A percentile compares a stretch with the other conserved stretches of the same genome.
These are phyloP conservation scores for Austroboletus niveus DNA, from an alignment of 1,284 basidiomycete genomes.

Conservation along the genomic window DNA sequence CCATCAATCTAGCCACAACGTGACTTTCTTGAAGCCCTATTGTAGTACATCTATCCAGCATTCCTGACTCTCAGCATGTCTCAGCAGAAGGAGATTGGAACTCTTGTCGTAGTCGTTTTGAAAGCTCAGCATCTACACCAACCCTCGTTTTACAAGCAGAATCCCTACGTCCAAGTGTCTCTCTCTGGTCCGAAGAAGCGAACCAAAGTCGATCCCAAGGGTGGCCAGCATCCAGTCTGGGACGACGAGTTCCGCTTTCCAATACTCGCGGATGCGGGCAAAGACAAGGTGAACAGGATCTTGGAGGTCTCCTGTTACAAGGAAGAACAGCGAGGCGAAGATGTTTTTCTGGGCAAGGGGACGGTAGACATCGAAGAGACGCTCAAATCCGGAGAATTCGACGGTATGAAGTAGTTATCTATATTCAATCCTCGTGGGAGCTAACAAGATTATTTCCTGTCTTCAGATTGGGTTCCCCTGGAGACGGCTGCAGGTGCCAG, in stretches of 20 bases:
- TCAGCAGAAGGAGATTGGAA: conserved; percentile 52
- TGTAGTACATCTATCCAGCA: no score
- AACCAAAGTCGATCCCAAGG: conserved; percentile 63
- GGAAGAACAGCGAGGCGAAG: conserved; percentile 58
- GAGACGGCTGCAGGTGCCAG: conserved; percentile 52
- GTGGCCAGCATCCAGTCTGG: conserved; percentile 78
- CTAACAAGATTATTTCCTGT: conserved; percentile 8
- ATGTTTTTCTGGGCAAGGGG: conserved; percentile 56
- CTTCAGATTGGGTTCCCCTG: conserved; percentile 66
- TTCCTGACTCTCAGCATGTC: conserved; percentile 20
- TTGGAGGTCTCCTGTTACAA: conserved; percentile 65
- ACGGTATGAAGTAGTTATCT: conserved; percentile 47
- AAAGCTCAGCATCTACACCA: conserved; percentile 71
- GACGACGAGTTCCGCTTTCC: conserved; percentile 68
- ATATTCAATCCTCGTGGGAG: not conserved
- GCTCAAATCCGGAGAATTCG: conserved; percentile 70
- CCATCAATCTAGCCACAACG: not conserved
- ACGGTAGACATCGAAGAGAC: conserved; percentile 64
- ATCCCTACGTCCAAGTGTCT: conserved; percentile 57
- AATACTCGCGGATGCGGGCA: conserved; percentile 39
- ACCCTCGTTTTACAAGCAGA: conserved; percentile 75
- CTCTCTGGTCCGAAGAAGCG: conserved; percentile 49
- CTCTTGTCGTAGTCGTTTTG: conserved; percentile 69
- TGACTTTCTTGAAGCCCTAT: no score
- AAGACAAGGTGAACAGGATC: conserved; percentile 45